Evolutionary conservation across 768 basidiomycete genomes (phyloP).

Genomic region (Zangia roseola): DNA sequence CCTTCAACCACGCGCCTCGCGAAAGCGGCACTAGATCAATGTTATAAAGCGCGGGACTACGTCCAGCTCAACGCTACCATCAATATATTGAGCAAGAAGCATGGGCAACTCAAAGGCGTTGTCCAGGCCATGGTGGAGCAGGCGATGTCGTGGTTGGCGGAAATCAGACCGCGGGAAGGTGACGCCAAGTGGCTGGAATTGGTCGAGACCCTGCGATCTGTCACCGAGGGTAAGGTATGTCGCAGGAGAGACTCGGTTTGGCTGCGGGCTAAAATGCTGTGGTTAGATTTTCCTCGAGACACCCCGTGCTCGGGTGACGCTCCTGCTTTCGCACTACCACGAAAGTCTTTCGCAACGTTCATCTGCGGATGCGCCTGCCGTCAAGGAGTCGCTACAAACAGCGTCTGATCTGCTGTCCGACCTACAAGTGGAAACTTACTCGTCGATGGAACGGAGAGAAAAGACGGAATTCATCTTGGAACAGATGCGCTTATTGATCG

Average conservation of each 20-base stretch:
- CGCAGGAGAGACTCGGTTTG: neutral
- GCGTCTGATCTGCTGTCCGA: constrained; percentile 93
- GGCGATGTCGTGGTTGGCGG: constrained; percentile 77
- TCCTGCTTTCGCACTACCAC: constrained; percentile 80
- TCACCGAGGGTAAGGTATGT: constrained; percentile 95
- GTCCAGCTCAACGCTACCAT: constrained; percentile 69
- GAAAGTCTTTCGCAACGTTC: constrained; percentile 59
- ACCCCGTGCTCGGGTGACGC: constrained; percentile 91
- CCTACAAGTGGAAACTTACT: constrained; percentile 98
- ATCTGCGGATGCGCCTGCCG: constrained; percentile 35
- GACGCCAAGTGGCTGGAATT: constrained; percentile 80
- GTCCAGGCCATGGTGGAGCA: constrained; percentile 92
- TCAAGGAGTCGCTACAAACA: constrained; percentile 72
- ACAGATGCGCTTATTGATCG: constrained; percentile 89
- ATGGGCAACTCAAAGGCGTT: constrained; percentile 91
- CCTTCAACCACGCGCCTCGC: constrained; percentile 87
- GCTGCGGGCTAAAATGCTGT: neutral
- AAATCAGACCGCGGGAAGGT: constrained; percentile 66
- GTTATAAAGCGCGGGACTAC: constrained; percentile 71
- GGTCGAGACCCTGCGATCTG: constrained; percentile 82
- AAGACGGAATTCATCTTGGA: constrained; percentile 98
- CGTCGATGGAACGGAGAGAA: constrained; percentile 95
- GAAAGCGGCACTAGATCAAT: constrained; percentile 67
- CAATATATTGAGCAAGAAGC: constrained; percentile 82
- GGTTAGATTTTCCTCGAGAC: constrained; percentile 93